Evolutionary conservation across 1,284 basidiomycete genomes (phyloP).

Genomic region (Somion occarium): DNA sequence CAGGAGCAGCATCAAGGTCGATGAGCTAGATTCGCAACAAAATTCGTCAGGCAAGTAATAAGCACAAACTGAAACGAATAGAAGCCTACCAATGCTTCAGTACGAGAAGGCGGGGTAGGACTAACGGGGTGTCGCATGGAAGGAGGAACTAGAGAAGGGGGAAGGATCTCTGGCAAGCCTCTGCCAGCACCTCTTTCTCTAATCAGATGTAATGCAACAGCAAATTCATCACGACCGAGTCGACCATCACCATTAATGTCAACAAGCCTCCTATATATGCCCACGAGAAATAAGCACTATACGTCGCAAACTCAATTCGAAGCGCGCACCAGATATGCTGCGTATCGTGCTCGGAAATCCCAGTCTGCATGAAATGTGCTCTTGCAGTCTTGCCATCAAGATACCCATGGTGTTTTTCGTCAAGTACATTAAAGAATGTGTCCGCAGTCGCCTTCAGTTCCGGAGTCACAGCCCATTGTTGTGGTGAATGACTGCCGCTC

Average conservation of each 20-base stretch:
- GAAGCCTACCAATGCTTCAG: too few species aligned
- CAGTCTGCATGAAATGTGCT: constrained; percentile 19
- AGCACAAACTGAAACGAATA: too few species aligned
- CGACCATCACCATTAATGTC: constrained; percentile 21
- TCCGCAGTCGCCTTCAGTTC: constrained; percentile 19
- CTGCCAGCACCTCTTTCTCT: constrained; percentile 17
- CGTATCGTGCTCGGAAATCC: constrained; percentile 16
- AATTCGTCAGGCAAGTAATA: too few species aligned
- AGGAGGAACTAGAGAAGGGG: constrained; percentile 6
- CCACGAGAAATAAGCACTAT: neutral
- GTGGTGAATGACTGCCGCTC: constrained; percentile 1
- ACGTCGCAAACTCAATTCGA: neutral
- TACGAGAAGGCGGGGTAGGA: too few species aligned
- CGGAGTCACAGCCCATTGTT: constrained; percentile 16
- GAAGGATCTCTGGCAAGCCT: constrained; percentile 15
- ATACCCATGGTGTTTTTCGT: constrained; percentile 19
- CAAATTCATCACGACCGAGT: constrained; percentile 21
- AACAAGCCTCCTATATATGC: constrained; percentile 17
- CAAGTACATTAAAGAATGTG: constrained; percentile 22
- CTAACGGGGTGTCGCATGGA: neutral
- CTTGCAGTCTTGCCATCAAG: constrained; percentile 17
- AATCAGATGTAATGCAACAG: constrained; percentile 20
- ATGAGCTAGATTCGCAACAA: too few species aligned
- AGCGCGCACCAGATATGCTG: constrained; percentile 21
- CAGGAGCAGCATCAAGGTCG: neutral